A percentile compares a stretch with the other conserved stretches of the same genome.
Conservation (phyloP, 1,284 basidiomycete species). For the Moesziomyces aphidis region DNA sequence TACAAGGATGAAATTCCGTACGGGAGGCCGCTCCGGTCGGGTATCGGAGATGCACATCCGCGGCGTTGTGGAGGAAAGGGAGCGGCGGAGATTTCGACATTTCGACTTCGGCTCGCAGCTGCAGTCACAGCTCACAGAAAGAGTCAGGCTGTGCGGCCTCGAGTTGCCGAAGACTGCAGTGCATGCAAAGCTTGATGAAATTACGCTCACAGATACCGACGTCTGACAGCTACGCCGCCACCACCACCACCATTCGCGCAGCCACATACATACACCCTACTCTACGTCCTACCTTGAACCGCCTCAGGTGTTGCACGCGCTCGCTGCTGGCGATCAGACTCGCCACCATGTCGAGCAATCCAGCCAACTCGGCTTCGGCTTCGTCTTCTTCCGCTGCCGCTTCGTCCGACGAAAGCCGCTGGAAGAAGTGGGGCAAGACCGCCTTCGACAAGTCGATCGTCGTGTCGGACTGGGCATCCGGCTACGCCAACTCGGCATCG, state of each 20-base stretch:
- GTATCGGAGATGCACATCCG: not conserved
- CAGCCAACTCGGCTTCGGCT: not conserved
- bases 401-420: constrained; percentile 22
- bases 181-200: too few species aligned
- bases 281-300: too few species aligned
- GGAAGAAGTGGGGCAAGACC: constrained; percentile 45
- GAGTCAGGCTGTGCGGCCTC: too few species aligned
- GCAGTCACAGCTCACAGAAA: too few species aligned
- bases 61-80: not conserved
- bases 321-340: not conserved
- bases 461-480: constrained; percentile 62
- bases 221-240: too few species aligned
- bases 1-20: not conserved
- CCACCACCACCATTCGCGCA: too few species aligned
- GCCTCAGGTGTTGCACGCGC: too few species aligned
- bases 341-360: constrained; percentile 13
- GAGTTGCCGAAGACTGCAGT: too few species aligned
- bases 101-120: not conserved
- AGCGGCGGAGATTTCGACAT: not conserved
- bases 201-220: too few species aligned
- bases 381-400: constrained; percentile 5
- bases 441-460: constrained; percentile 59
- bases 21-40: not conserved
- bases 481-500: constrained; percentile 60
- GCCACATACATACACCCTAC: not conserved